Conservation (phyloP, 2,329 filamentous ascomycete genomes). For the Eurotiales sp. region DNA sequence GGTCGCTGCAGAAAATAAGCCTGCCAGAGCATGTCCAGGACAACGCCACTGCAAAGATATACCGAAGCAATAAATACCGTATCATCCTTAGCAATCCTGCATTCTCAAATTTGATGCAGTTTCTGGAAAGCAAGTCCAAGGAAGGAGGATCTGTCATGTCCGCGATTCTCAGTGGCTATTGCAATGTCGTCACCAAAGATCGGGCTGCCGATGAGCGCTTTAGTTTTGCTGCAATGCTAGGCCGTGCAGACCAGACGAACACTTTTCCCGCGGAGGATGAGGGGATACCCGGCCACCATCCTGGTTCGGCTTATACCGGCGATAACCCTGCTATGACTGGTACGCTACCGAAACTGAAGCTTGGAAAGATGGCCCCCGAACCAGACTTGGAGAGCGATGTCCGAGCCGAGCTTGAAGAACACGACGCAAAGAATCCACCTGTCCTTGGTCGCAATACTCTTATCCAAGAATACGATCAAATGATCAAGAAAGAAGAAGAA, state of each 20-base stretch:
- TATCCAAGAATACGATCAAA: conserved; percentile 81
- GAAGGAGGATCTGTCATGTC: conserved; percentile 76
- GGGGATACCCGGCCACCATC: conserved; percentile 64
- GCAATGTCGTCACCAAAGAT: conserved; percentile 58
- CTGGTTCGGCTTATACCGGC: conserved; percentile 59
- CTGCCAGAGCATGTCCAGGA: conserved; percentile 74
- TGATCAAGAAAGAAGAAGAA: conserved; percentile 83
- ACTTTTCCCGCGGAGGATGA: conserved; percentile 64
- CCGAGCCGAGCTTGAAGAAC: conserved; percentile 78
- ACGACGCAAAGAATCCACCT: conserved; percentile 74
- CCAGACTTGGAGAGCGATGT: conserved; percentile 78
- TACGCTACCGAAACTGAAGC: conserved; percentile 61
- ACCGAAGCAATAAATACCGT: conserved; percentile 81
- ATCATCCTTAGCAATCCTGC: conserved; percentile 84
- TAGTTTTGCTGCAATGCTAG: conserved; percentile 58
- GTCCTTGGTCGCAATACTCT: conserved; percentile 67
- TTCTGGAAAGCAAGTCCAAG: conserved; percentile 80
- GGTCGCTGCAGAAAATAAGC: conserved; percentile 67
- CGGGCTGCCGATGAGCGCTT: conserved; percentile 55
- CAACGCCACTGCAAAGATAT: conserved; percentile 74
- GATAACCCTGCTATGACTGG: conserved; percentile 55
- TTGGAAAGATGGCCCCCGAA: conserved; percentile 83
- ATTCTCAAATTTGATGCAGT: conserved; percentile 78
- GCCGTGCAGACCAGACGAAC: conserved; percentile 51
- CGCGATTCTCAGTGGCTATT: conserved; percentile 62